Percentiles rank a stretch among this genome's conserved stretches.
phyloP scores from a whole-genome alignment of 768 basidiomycete species.

The Rhodotorula sphaerocarpa region DNA sequence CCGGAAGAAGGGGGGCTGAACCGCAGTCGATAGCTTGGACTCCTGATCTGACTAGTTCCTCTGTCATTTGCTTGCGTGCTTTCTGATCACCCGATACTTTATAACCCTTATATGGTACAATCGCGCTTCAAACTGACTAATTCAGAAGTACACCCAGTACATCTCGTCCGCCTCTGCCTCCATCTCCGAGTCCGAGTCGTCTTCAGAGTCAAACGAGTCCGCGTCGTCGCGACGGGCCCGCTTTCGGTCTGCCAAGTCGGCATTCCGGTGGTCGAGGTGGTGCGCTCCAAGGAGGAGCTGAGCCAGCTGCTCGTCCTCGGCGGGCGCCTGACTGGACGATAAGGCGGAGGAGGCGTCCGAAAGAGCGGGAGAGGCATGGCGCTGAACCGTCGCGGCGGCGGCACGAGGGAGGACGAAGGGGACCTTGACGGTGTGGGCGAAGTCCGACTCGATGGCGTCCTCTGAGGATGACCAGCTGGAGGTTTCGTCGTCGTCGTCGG shows the following conservation, averaged over 20 bases:
- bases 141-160: neutral
- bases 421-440: neutral
- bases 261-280: neutral
- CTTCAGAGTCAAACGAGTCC: neutral
- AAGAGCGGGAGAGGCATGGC: neutral
- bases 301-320: neutral
- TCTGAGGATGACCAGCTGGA: too few relatives aligned
- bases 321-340: neutral
- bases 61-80: too few relatives aligned
- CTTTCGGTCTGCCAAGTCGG: neutral
- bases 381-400: neutral
- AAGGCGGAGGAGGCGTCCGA: neutral
- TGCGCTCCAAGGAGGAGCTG: neutral
- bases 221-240: neutral
- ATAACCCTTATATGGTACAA: too few relatives aligned
- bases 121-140: too few relatives aligned
- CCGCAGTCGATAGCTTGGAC: too few relatives aligned
- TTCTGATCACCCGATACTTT: too few relatives aligned
- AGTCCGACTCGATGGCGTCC: too few relatives aligned
- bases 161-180: neutral
- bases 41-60: too few relatives aligned
- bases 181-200: neutral
- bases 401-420: neutral
- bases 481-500: too few relatives aligned
- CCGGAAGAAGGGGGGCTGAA: too few relatives aligned